Base-by-base conservation (phyloP, 306 rosid species). In the Pachyrhizus erosus region DNA sequence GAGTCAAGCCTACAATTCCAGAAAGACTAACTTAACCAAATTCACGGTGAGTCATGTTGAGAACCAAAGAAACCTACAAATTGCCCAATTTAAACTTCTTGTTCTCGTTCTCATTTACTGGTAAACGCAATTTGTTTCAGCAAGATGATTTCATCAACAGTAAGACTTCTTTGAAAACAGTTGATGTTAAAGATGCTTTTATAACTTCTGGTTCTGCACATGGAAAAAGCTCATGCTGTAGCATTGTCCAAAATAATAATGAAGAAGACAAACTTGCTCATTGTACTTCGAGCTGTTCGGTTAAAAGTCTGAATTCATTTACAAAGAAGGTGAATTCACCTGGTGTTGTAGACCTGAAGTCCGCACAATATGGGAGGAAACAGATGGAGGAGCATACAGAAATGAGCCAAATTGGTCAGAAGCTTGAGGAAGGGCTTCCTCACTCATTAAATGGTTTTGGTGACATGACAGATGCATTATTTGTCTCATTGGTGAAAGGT, bases 111-210 rank as follows among this genome's bases (percentile, higher is more conserved):
- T 66, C 85, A 76, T 78, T 83, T 42, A 85, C 76, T 78, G 45
- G 82, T 68, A 60, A 69, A 70, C 31, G 51, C 42, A 77, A 77
- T 86, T 82, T 67, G 7, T 79, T 84, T 82, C 87, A 86, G 78
- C 83, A 75, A 42, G 74, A 54, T 26, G 64, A 27, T 67, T 40
- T 70, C 49, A 64, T 89, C 62, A 68, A 60, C 17, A 52, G 67
- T 29, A 83, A 76, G 86, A 85, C 70, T 51, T 77, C 83, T 68
- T 84, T 54, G 20, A 80, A 85, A 84, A 57, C 76, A 52, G 49
- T 21, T 67, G 76, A 85, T 40, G 84, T 67, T 73, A 89, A 73
- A 39, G 90, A 87, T 73, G 81, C 80, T 82, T 71, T 73, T 71
- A 52, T 61, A 55, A 64, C 67, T 72, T 67, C 85, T 51, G 73